Conservation (phyloP, 768 basidiomycete species). For the Daedaleopsis sinensis region DNA sequence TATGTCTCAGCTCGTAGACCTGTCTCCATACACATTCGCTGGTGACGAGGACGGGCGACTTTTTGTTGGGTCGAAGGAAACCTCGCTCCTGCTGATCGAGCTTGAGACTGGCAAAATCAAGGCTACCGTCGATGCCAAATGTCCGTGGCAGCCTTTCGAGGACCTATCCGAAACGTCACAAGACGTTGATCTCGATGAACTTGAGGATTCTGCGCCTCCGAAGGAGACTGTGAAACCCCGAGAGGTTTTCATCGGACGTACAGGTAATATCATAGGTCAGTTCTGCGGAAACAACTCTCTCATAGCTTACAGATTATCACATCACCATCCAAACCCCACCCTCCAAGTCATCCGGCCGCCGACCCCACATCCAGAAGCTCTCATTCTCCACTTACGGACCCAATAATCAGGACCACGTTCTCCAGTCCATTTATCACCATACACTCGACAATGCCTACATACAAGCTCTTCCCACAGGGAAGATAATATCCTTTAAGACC, state of each 20-base stretch:
- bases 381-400: slow-evolving; percentile 93
- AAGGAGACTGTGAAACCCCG: slow-evolving; percentile 29
- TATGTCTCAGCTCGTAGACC: slow-evolving; percentile 90
- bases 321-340: slow-evolving; percentile 78
- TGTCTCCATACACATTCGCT: slow-evolving; percentile 81
- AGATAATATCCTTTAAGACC: slow-evolving; percentile 73
- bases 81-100: slow-evolving; percentile 74
- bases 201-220: slow-evolving; percentile 52
- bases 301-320: slow-evolving; percentile 72
- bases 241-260: slow-evolving; percentile 67
- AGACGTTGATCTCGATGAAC: slow-evolving; percentile 54
- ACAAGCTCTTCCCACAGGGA: slow-evolving; percentile 78
- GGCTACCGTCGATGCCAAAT: slow-evolving; percentile 73
- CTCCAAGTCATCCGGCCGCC: slow-evolving; percentile 35
- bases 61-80: slow-evolving; percentile 92
- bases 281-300: not conserved
- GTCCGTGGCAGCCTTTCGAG: slow-evolving; percentile 74
- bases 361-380: slow-evolving; percentile 71
- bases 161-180: slow-evolving; percentile 45
- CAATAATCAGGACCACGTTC: slow-evolving; percentile 78
- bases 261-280: slow-evolving; percentile 41
- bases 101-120: slow-evolving; percentile 81
- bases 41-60: slow-evolving; percentile 66
- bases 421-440: slow-evolving; percentile 73
- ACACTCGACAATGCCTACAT: slow-evolving; percentile 83